Evolutionary conservation across 2,329 filamentous ascomycete genomes (phyloP).

Genomic region (Diplodia sapinea): DNA sequence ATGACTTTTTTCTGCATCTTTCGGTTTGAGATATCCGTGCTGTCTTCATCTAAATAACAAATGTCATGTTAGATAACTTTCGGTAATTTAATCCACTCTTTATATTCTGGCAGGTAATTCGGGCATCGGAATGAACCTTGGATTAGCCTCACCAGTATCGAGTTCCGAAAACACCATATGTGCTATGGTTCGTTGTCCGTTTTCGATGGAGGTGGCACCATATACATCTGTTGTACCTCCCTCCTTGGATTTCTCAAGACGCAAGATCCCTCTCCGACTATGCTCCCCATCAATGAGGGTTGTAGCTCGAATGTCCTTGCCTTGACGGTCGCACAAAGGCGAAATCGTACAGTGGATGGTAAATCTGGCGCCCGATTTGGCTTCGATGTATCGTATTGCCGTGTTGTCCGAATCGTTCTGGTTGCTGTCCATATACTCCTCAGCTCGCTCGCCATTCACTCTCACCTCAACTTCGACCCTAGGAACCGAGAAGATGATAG

Average conservation of each 20-base stretch:
- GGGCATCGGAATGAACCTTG: background rate
- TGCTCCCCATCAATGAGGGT: too few species aligned
- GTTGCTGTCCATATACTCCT: background rate
- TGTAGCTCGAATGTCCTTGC: background rate
- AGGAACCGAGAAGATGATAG: background rate
- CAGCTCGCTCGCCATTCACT: background rate
- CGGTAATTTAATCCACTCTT: too few species aligned
- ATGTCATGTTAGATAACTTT: background rate
- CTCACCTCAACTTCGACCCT: background rate
- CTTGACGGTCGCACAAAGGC: background rate
- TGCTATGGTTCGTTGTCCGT: background rate
- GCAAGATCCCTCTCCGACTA: background rate
- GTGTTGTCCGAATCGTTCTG: background rate
- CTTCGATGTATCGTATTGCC: background rate
- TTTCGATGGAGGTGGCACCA: background rate
- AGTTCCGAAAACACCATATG: background rate
- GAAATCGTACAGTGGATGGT: background rate
- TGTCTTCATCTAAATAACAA: background rate
- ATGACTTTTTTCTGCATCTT: background rate
- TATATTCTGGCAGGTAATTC: too few species aligned
- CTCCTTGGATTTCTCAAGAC: background rate
- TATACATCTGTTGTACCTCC: background rate
- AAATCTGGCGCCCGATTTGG: background rate
- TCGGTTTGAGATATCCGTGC: background rate
- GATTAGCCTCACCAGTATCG: background rate